Evolutionary conservation across 495 filamentous ascomycete species (phyloP).

Genomic region (Hamigera avellanea): DNA sequence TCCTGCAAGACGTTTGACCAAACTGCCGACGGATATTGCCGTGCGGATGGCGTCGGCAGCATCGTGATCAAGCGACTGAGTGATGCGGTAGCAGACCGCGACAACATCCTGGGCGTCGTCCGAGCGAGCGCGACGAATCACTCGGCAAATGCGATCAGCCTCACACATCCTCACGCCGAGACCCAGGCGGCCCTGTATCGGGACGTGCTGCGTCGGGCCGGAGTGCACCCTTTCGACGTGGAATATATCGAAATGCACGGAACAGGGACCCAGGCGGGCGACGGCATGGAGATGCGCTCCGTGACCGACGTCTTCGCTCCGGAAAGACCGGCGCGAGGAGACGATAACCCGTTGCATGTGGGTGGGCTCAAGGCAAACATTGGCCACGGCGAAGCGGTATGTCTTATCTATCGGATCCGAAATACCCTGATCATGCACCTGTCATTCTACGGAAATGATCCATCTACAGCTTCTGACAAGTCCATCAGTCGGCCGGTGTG

Average conservation of each 20-base stretch:
- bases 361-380: constrained; percentile 28
- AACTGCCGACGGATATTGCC: constrained; percentile 61
- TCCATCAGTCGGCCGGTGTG: no score
- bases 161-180: constrained; percentile 37
- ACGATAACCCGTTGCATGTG: constrained; percentile 10
- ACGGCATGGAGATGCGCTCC: constrained; percentile 18
- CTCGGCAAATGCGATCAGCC: constrained; percentile 30
- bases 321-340: constrained; percentile 1
- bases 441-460: no score
- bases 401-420: no score
- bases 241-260: constrained; percentile 41
- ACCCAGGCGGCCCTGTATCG: constrained; percentile 33
- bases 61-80: constrained; percentile 33
- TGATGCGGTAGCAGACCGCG: constrained; percentile 35
- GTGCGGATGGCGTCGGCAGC: constrained; percentile 36
- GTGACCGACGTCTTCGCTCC: constrained; percentile 18
- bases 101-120: constrained; percentile 34
- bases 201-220: constrained; percentile 29
- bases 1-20: constrained; percentile 61
- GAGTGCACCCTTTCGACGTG: constrained; percentile 36
- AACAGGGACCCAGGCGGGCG: constrained; percentile 34
- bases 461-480: no score
- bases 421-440: no score
- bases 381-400: constrained; percentile 27
- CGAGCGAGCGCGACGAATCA: constrained; percentile 28